Evolutionary conservation across 768 basidiomycete genomes (phyloP).

Genomic region (Lentinula detonsa): DNA sequence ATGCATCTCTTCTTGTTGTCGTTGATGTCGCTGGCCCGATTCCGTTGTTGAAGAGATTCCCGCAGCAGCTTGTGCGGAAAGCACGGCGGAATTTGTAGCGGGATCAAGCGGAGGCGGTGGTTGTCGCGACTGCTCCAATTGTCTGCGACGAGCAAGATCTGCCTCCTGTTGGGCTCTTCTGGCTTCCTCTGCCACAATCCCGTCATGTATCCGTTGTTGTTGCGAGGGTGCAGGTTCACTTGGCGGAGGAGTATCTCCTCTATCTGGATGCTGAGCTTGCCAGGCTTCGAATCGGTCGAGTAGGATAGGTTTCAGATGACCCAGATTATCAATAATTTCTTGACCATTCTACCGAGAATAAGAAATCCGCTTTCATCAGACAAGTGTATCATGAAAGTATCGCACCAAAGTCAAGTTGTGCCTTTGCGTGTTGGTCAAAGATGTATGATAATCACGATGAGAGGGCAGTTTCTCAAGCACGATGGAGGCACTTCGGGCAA

Average conservation of each 20-base stretch:
- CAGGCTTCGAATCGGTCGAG: constrained; percentile 62
- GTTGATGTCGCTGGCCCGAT: not conserved
- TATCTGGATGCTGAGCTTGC: constrained; percentile 38
- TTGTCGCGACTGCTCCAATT: not conserved
- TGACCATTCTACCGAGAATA: constrained; percentile 54
- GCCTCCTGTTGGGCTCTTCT: not conserved
- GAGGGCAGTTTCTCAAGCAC: constrained; percentile 70
- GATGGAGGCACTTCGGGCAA: constrained; percentile 48
- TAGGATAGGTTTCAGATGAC: constrained; percentile 57
- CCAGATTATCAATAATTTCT: constrained; percentile 62
- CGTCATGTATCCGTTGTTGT: constrained; percentile 14
- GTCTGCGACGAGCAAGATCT: not conserved
- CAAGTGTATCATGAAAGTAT: constrained; percentile 1
- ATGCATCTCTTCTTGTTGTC: constrained; percentile 14
- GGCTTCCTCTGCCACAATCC: constrained; percentile 6
- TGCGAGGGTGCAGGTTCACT: constrained; percentile 13
- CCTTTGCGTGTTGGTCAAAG: constrained; percentile 53
- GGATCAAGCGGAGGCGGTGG: constrained; percentile 9
- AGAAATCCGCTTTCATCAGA: not conserved
- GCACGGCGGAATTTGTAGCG: constrained; percentile 16
- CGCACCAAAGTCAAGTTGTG: constrained; percentile 66
- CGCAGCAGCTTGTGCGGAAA: constrained; percentile 23
- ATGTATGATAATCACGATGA: constrained; percentile 57
- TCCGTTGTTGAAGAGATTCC: constrained; percentile 10
- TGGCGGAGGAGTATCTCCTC: constrained; percentile 18